Conservation (phyloP, 768 basidiomycete species). For the Leccinum broughii region DNA sequence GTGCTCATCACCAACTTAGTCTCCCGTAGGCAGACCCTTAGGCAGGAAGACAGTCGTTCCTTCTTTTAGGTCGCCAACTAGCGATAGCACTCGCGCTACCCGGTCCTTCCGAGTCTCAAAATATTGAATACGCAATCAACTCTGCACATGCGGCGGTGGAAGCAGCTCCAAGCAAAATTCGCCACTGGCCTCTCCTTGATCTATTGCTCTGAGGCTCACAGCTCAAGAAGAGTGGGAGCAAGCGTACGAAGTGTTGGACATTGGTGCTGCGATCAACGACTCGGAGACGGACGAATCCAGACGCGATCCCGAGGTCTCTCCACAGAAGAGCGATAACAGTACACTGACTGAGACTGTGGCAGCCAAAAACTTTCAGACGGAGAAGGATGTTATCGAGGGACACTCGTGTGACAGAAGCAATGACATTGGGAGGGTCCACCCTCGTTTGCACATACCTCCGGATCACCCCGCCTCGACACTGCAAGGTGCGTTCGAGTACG, state of each 20-base stretch:
- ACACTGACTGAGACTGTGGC: background rate
- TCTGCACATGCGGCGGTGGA: conserved; percentile 75
- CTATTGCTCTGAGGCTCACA: conserved; percentile 56
- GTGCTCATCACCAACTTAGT: conserved; percentile 67
- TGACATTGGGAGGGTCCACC: background rate
- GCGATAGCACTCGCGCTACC: conserved; percentile 70
- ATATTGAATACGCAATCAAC: conserved; percentile 66
- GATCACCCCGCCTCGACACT: conserved; percentile 52
- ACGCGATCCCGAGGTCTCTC: conserved; percentile 24
- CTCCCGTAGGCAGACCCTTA: no score
- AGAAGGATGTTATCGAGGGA: conserved; percentile 3
- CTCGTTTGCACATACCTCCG: conserved; percentile 33
- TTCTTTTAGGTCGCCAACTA: conserved; percentile 56
- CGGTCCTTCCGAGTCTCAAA: conserved; percentile 49
- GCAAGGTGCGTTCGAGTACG: conserved; percentile 69
- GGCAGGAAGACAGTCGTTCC: no score
- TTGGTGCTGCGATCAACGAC: conserved; percentile 65
- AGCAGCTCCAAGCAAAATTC: conserved; percentile 56
- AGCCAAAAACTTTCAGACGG: conserved; percentile 14
- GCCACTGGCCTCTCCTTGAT: conserved; percentile 91
- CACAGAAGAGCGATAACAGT: conserved; percentile 13
- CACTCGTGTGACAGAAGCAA: background rate
- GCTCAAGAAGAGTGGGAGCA: conserved; percentile 78
- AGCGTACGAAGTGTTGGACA: conserved; percentile 73
- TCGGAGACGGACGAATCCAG: conserved; percentile 34